Percentiles rank a stretch among this genome's conserved stretches.
Conservation (phyloP, 176 grass and related monocot genomes). For the Zizania latifolia region DNA sequence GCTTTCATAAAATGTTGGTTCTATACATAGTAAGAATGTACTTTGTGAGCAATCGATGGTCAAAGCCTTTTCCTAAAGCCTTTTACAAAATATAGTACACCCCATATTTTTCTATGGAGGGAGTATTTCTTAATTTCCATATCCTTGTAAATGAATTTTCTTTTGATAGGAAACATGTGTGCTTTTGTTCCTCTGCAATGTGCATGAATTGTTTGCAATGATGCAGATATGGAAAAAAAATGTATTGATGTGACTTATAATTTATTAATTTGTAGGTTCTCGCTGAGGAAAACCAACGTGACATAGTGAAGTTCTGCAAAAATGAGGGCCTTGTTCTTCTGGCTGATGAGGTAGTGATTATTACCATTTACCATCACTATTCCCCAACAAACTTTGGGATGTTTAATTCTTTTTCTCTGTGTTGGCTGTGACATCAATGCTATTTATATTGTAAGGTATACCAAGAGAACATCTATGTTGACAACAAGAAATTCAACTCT, state of each 20-base stretch:
- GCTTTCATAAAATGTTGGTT: too few species aligned
- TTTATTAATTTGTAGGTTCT: constrained; percentile 61
- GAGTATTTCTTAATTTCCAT: too few species aligned
- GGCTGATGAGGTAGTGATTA: constrained; percentile 69
- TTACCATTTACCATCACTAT: neutral
- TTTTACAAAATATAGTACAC: too few species aligned
- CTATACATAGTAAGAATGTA: too few species aligned
- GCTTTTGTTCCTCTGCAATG: neutral
- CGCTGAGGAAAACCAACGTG: constrained; percentile 69
- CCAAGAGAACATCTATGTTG: constrained; percentile 91
- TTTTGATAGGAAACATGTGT: neutral
- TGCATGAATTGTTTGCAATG: constrained; percentile 4
- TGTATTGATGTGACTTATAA: constrained; percentile 11
- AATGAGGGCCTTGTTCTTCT: constrained; percentile 92
- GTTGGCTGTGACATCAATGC: neutral
- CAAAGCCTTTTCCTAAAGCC: too few species aligned
- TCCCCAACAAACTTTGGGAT: neutral
- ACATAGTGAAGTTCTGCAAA: constrained; percentile 90
- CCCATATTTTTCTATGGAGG: too few species aligned
- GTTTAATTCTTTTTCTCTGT: neutral
- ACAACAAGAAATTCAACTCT: constrained; percentile 86
- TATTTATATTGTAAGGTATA: constrained; percentile 62
- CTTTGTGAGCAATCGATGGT: too few species aligned
- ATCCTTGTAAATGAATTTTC: constrained; percentile 7
- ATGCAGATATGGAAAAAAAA: neutral